Evolutionary conservation across 345 rosid species (phyloP), one percentile per base, ranked within the genome.

Genomic region (Mangifera indica): DNA sequence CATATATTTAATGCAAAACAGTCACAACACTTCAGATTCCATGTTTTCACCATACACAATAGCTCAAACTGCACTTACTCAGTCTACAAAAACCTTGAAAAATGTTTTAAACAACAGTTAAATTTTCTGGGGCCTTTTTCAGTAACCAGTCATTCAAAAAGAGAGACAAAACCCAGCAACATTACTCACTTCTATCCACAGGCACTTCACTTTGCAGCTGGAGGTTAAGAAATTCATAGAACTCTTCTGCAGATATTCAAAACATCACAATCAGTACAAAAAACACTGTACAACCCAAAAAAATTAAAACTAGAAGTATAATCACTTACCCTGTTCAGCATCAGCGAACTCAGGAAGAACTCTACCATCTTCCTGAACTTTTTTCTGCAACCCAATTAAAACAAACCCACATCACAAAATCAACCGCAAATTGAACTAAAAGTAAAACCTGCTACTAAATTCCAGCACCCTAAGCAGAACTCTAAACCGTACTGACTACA

Each of bases 291-390:
- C 37, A 76, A 25, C 26, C 52, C 44, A 29, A 56, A 58, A 26
- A 40, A 58, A 48, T 20, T 2, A 1, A 48, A 42, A 54, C 8
- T 14, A 2, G 44, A 34, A 53, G 10, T 21, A 69, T 1, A 59
- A 40, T 34, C 61, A 75, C 83, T 77, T 76, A 92, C 98, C 78
- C 75, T 94, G 97, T 81, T 94, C 97, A 46, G 65, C 90, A 81
- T 94, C 95, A 63, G 85, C 91, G 76, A 94, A 94, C 56, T 94
- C 97, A 0, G 98, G 98, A 48, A 84, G 82, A 51, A 87, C 58
- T 40, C 76, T 84, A 67, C 98, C 97, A 76, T 90, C 97, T 81
- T 89, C 97, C 74, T 84, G 97, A 3, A 92, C 81, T 76, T 85
- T 92, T 74, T 83, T 90, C 98, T 94, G 86, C 61, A 87, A 73